Base-by-base conservation (phyloP, 1,139 yeast genomes). In the Hansenula sp. region DNA sequence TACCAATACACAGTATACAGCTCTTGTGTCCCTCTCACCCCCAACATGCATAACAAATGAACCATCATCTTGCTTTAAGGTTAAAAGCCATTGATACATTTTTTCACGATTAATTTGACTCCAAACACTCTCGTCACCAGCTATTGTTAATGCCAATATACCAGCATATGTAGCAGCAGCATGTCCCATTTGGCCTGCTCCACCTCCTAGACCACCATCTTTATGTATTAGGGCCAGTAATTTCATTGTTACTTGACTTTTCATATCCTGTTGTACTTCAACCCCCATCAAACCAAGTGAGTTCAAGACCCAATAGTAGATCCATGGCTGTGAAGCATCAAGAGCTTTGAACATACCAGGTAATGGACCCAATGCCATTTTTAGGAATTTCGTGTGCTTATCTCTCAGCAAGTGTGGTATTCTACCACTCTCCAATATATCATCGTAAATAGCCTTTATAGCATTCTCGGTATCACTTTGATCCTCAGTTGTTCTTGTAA, bases 251-350 rank as follows among this genome's bases (percentile, higher is more conserved):
- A 59, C 55, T 18, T 49, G 42, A 14, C 36, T 42, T 33, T 51
- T 56, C 43, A 40, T 40, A 44, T 61, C 52, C 11, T 47, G 35
- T 7, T 57, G 44, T 18, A 61, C 39, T 0, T 53, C 56, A 4
- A 45, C 57, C 1, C 68, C 69, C 20, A 81, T 47, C 3, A 77
- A 42, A 6, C 59, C 51, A 35, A 73, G 50, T 0, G 89, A 69
- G 57, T 88, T 89, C 32, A 76, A 55, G 2, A 83, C 63, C 98
- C 98, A 92, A 60, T 86, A 90, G 3, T 84, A 47, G 60, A 92
- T 65, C 98, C 98, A 94, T 0, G 96, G 82, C 47, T 85, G 90
- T 20, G 95, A 85, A 0, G 97, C 92, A 61, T 92, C 97, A 36
- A 87, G 66, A 0, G 64, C 58, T 13, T 47, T 68, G 64, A 37